These are phyloP conservation scores for Conoideocrella luteorostrata DNA, from an alignment of 2,329 filamentous ascomycete species.

Conservation along the genomic window DNA sequence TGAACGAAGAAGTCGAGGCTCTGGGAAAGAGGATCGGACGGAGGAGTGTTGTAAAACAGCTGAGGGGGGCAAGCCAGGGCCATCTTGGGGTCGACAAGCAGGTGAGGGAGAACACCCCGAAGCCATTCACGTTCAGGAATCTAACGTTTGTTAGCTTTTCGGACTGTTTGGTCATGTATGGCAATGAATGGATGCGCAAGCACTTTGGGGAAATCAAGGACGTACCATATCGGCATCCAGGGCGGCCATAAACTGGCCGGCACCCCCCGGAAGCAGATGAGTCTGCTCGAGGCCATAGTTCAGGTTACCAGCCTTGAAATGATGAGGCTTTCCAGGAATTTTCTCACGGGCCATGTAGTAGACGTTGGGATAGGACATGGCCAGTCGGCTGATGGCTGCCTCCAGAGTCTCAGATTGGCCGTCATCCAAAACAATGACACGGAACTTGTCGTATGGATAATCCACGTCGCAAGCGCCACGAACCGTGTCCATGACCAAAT, in stretches of 20 bases:
- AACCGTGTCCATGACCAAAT: conserved; percentile 50
- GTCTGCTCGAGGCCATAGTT: conserved; percentile 52
- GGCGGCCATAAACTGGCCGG: conserved; percentile 53
- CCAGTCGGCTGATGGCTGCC: conserved; percentile 29
- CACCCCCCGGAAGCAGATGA: conserved; percentile 44
- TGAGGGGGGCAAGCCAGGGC: conserved; percentile 55
- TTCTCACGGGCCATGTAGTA: conserved; percentile 47
- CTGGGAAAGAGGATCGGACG: conserved; percentile 51
- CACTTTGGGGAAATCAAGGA: background rate
- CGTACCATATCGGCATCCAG: conserved; percentile 59
- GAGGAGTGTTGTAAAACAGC: conserved; percentile 57
- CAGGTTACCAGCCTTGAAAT: conserved; percentile 60
- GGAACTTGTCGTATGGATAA: conserved; percentile 46
- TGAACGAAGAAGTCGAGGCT: conserved; percentile 54
- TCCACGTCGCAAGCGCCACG: conserved; percentile 48
- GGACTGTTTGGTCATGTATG: too few relatives aligned
- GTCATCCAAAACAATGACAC: conserved; percentile 52
- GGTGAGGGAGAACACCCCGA: conserved; percentile 51
- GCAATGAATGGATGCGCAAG: too few relatives aligned
- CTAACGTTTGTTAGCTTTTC: conserved; percentile 18
- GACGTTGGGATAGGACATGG: conserved; percentile 38
- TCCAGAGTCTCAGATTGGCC: conserved; percentile 39
- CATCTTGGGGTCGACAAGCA: conserved; percentile 50
- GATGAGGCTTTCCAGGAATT: conserved; percentile 41
- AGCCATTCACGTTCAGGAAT: conserved; percentile 57